These are phyloP conservation scores for Mrakiaceae sp. DNA, from an alignment of 1,284 basidiomycete genomes.

Conservation along the genomic window DNA sequence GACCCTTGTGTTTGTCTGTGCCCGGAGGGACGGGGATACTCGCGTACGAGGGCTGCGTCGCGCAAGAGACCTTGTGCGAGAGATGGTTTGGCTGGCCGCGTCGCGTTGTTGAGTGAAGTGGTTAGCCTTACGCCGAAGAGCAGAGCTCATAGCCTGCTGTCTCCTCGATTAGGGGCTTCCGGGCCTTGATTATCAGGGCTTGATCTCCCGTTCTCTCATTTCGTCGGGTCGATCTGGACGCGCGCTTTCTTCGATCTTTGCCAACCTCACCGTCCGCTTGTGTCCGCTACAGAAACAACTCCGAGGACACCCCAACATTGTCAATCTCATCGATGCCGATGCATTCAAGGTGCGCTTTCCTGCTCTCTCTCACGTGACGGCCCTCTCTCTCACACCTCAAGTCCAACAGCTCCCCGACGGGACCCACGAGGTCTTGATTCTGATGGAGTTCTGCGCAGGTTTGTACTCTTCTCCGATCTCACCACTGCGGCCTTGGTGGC, in stretches of 20 bases:
- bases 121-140: slow-evolving; percentile 24
- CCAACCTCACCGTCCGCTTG: background rate
- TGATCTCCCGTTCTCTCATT: slow-evolving; percentile 20
- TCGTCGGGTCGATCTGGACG: slow-evolving; percentile 25
- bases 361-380: background rate
- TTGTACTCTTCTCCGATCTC: slow-evolving; percentile 19
- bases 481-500: background rate
- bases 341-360: slow-evolving; percentile 18
- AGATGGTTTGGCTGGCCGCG: slow-evolving; percentile 15
- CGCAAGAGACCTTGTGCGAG: too few species aligned
- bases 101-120: background rate
- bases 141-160: too few species aligned
- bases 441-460: slow-evolving; percentile 92
- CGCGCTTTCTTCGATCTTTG: background rate
- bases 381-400: slow-evolving; percentile 25
- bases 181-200: too few species aligned
- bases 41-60: too few species aligned
- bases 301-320: slow-evolving; percentile 82
- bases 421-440: slow-evolving; percentile 89
- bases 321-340: slow-evolving; percentile 71
- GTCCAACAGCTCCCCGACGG: slow-evolving; percentile 68
- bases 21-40: slow-evolving; percentile 5
- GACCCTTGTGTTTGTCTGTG: background rate
- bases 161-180: too few species aligned
- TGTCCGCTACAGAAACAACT: slow-evolving; percentile 53